Percentiles rank a stretch among this genome's conserved stretches.
These are phyloP conservation scores for Macrolepiota dolichaula DNA, from an alignment of 768 basidiomycete species.

Conservation along the genomic window DNA sequence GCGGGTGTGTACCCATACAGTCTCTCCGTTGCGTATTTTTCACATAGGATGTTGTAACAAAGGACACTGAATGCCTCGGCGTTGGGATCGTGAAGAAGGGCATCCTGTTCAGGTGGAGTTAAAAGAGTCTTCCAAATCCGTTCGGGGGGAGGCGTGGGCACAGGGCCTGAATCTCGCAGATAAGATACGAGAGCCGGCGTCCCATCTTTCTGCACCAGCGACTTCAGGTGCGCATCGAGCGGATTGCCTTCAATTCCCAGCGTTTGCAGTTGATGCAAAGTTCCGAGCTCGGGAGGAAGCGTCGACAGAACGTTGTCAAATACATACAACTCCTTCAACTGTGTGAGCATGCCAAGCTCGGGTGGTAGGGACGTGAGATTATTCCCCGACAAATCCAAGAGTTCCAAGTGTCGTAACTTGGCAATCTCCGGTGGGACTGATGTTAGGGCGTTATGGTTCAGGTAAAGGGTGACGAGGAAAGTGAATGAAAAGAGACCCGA, in stretches of 20 bases:
- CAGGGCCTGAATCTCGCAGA: constrained; percentile 91
- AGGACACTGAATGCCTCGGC: constrained; percentile 78
- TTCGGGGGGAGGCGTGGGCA: constrained; percentile 75
- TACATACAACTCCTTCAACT: constrained; percentile 86
- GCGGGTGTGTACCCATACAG: constrained; percentile 95
- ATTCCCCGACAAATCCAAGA: constrained; percentile 92
- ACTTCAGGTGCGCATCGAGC: constrained; percentile 70
- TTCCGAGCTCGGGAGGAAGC: constrained; percentile 86
- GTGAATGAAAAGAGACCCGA: constrained; percentile 81
- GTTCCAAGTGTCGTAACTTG: constrained; percentile 78
- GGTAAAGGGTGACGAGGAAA: constrained; percentile 93
- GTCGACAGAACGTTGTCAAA: constrained; percentile 94
- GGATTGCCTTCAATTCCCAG: constrained; percentile 98
- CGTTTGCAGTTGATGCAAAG: constrained; percentile 86
- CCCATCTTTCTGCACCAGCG: constrained; percentile 92
- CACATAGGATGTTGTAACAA: constrained; percentile 94
- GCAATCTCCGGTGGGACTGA: constrained; percentile 80
- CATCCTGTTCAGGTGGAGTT: constrained; percentile 55
- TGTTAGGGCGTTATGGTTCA: constrained; percentile 89
- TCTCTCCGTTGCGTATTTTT: constrained; percentile 81
- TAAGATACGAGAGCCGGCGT: constrained; percentile 83
- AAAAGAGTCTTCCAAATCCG: constrained; percentile 73
- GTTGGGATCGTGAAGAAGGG: constrained; percentile 55
- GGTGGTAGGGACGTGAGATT: constrained; percentile 72
- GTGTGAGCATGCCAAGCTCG: constrained; percentile 88